Evolutionary conservation across 805 yeast genomes (phyloP).

Genomic region (Candida easanensis): DNA sequence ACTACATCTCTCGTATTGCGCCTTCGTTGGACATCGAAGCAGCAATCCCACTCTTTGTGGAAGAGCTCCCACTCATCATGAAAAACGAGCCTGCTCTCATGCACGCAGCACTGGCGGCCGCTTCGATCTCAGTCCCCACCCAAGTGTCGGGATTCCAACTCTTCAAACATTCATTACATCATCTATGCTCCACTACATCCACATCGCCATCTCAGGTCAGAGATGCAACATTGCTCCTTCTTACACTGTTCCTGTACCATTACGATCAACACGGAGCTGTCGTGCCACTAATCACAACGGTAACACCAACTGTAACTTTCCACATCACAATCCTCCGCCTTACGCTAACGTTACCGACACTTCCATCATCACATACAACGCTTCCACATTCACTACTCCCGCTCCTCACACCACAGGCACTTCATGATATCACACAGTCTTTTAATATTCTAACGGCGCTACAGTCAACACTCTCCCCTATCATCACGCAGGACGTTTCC

Average conservation of each 20-base stretch:
- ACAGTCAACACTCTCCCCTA: not conserved
- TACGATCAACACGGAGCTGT: conserved; percentile 5
- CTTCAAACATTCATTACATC: conserved; percentile 6
- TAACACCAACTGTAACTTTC: conserved; percentile 2
- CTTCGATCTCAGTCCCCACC: not conserved
- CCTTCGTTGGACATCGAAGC: conserved; percentile 12
- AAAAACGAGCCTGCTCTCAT: conserved; percentile 2
- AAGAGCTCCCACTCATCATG: conserved; percentile 5
- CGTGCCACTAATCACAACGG: conserved; percentile 1
- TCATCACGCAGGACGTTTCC: conserved; percentile 1
- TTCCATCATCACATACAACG: not conserved
- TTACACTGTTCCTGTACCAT: conserved; percentile 11
- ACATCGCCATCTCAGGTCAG: not conserved
- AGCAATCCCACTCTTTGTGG: conserved; percentile 1
- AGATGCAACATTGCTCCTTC: conserved; percentile 8
- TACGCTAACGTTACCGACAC: conserved; percentile 3
- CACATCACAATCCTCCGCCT: conserved; percentile 12
- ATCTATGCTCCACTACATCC: not conserved
- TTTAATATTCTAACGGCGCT: conserved; percentile 6
- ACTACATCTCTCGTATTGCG: conserved; percentile 2
- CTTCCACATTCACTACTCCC: conserved; percentile 9
- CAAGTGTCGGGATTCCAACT: not conserved
- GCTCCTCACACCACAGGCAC: conserved; percentile 10
- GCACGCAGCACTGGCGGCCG: conserved; percentile 4
- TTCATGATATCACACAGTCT: conserved; percentile 7